Base-by-base conservation (phyloP, 106 monocot genomes). In the Agapanthus africanus region DNA sequence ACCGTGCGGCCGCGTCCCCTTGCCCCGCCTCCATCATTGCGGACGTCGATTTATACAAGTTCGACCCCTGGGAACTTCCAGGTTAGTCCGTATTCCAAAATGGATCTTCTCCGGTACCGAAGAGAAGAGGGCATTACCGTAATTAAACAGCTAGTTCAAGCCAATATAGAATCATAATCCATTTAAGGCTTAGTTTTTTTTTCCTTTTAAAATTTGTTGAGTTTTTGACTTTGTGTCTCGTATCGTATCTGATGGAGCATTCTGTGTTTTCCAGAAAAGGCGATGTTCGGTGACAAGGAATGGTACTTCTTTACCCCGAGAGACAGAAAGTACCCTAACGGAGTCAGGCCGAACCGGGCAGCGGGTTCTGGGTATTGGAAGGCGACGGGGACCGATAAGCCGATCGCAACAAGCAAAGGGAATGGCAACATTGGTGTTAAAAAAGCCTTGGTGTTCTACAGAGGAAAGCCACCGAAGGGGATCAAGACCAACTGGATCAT, bases 401-500 rank as follows among this genome's bases (percentile, higher is more conserved):
- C 75, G 33, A 47, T 75, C 59, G 35, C 23, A 11, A 4, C 75
- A 16, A 37, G 68, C 37, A 14, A 18, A 59, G 44, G 37, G 44
- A 69, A 69, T 0, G 42, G 46, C 34, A 61, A 14, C 44, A 61
- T 75, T 37, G 75, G 75, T 2, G 68, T 69, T 0, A 75, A 69
- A 61, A 75, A 75, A 49, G 68, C 75, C 25, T 34, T 75, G 34
- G 75, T 75, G 22, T 75, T 75, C 47, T 69, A 75, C 75, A 59
- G 61, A 60, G 75, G 75, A 27, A 75, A 41, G 30, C 75, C 75
- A 0, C 75, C 75, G 18, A 61, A 25, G 14, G 75, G 75, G 13
- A 25, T 69, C 36, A 88, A 88, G 79, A 77, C 84, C 7, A 77
- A 88, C 32, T 88, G 88, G 88, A 84, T 88, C 74, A 88, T 88